These are phyloP conservation scores for Phytophthora brassicae DNA, from an alignment of 352 stramenopile species.

Conservation along the genomic window DNA sequence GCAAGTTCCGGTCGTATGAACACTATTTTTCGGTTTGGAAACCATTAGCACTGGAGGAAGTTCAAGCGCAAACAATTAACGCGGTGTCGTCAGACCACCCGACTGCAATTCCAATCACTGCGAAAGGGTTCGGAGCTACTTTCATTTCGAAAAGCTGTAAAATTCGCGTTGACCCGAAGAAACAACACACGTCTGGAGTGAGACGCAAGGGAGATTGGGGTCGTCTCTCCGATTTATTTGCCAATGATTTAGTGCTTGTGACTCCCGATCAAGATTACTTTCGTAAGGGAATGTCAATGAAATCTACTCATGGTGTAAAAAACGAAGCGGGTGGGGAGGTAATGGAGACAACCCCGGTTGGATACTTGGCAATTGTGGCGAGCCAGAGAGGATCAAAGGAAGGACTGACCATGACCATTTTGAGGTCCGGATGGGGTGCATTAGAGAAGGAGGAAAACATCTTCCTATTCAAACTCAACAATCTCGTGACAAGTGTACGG, in stretches of 20 bases:
- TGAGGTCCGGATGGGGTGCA: constrained; percentile 49
- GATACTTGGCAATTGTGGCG: constrained; percentile 74
- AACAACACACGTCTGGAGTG: constrained; percentile 27
- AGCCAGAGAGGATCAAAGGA: constrained; percentile 73
- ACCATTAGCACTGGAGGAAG: constrained; percentile 82
- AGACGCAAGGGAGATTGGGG: constrained; percentile 32
- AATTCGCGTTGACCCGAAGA: constrained; percentile 67
- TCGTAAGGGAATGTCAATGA: constrained; percentile 33
- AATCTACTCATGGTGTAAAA: constrained; percentile 17
- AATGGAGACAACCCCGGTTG: constrained; percentile 24
- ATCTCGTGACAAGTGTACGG: constrained; percentile 86
- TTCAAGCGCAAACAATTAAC: constrained; percentile 87
- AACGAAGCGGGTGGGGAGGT: constrained; percentile 17
- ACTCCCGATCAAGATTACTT: constrained; percentile 60
- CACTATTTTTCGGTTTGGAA: constrained; percentile 91
- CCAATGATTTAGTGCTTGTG: constrained; percentile 82
- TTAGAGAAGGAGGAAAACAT: constrained; percentile 56
- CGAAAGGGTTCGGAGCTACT: constrained; percentile 46
- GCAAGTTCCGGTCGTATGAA: constrained; percentile 84
- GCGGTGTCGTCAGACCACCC: constrained; percentile 65
- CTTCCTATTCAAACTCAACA: constrained; percentile 86
- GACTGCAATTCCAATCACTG: constrained; percentile 46
- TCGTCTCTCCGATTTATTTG: constrained; percentile 54
- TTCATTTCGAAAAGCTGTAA: constrained; percentile 73
- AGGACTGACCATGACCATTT: constrained; percentile 67